Percentiles rank a stretch among this genome's conserved stretches.
phyloP scores from a whole-genome alignment of 164 flowering plant genomes.

The Vitis labrusca region DNA sequence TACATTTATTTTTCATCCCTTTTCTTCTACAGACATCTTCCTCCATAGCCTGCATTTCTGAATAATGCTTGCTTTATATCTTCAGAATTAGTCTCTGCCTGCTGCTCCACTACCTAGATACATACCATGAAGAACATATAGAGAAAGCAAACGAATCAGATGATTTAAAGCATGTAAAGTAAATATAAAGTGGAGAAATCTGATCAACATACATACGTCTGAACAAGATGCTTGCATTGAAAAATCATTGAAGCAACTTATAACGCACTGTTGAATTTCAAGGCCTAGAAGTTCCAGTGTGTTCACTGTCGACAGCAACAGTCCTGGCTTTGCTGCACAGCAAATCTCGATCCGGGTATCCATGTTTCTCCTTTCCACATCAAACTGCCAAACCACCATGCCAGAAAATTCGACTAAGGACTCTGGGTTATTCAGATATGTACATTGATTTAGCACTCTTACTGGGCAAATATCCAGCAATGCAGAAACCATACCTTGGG shows the following conservation, averaged over 20 bases:
- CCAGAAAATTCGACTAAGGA: background rate
- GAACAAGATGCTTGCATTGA: conserved; percentile 89
- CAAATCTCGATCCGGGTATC: conserved; percentile 71
- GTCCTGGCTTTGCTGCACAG: conserved; percentile 70
- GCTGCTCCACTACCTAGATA: conserved; percentile 53
- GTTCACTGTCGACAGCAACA: conserved; percentile 68
- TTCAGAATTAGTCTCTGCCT: conserved; percentile 44
- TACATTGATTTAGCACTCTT: no score
- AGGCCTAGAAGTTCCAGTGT: conserved; percentile 81
- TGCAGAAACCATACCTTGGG: conserved; percentile 56
- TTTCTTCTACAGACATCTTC: conserved; percentile 51
- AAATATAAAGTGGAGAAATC: background rate
- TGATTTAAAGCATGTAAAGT: background rate
- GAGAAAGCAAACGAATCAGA: background rate
- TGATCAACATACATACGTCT: conserved; percentile 42
- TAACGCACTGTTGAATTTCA: conserved; percentile 90
- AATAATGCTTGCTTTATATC: conserved; percentile 83
- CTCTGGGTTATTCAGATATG: no score
- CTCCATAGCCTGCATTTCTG: conserved; percentile 93
- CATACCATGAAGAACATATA: background rate
- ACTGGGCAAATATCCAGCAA: no score
- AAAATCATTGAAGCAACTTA: conserved; percentile 89
- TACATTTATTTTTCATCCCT: background rate
- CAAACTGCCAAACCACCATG: conserved; percentile 50
- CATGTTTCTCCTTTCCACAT: conserved; percentile 60